A percentile compares a stretch with the other conserved stretches of the same genome.
These are phyloP conservation scores for Stachybotrys echinatus DNA, from an alignment of 2,329 filamentous ascomycete genomes.

Conservation along the genomic window DNA sequence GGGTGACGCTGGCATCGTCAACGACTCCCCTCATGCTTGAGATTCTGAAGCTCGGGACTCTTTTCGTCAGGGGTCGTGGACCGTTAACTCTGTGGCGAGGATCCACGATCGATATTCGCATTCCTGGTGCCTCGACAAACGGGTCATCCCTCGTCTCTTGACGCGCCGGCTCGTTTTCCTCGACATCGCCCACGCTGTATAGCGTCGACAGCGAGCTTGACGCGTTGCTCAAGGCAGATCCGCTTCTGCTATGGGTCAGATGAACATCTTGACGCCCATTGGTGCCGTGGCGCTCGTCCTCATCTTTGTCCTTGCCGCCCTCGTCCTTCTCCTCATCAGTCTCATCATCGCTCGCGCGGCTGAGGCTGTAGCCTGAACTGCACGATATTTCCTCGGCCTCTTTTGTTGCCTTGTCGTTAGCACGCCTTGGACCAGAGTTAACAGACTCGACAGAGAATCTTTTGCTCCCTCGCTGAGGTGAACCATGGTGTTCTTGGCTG, in stretches of 20 bases:
- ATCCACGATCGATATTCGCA: background rate
- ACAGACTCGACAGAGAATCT: background rate
- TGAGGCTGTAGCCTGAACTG: conserved; percentile 3
- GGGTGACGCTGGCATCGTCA: background rate
- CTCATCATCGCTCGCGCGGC: background rate
- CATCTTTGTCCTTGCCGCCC: background rate
- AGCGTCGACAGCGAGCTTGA: conserved; percentile 53
- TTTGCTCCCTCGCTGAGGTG: background rate
- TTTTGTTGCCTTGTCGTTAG: background rate
- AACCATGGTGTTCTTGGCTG: background rate
- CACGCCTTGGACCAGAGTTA: background rate
- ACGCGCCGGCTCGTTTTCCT: conserved; percentile 19
- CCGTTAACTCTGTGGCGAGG: conserved; percentile 1
- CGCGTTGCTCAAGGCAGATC: conserved; percentile 35
- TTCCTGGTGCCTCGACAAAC: conserved; percentile 18
- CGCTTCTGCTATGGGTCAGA: background rate
- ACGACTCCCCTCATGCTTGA: background rate
- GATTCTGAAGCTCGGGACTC: background rate
- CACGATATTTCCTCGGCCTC: background rate
- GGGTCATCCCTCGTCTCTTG: conserved; percentile 18
- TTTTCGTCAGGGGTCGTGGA: conserved; percentile 9
- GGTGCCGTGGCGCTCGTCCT: background rate
- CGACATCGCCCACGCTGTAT: conserved; percentile 48
- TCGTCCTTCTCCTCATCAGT: background rate
- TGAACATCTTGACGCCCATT: background rate